Percentiles rank a stretch among this genome's conserved stretches.
These are phyloP conservation scores for Albizia julibrissin DNA, from an alignment of 306 rosid genomes.

Conservation along the genomic window DNA sequence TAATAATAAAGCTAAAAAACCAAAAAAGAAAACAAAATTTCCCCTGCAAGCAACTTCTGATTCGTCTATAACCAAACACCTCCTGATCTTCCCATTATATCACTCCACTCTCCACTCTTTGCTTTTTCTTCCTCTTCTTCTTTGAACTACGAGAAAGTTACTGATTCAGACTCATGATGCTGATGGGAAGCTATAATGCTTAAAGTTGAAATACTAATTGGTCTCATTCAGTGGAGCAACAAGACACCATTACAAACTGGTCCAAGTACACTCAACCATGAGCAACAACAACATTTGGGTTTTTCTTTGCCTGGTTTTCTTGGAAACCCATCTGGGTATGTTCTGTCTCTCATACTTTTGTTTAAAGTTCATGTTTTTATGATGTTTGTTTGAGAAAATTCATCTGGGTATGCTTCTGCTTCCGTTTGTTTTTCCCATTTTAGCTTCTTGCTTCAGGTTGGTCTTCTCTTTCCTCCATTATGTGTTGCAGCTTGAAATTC, in stretches of 20 bases:
- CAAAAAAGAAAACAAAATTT: conserved; percentile 44
- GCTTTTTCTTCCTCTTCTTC: background rate
- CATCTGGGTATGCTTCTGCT: conserved; percentile 37
- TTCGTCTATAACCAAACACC: conserved; percentile 38
- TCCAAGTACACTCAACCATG: conserved; percentile 30
- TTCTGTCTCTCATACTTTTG: conserved; percentile 17
- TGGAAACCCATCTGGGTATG: conserved; percentile 63
- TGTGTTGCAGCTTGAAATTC: background rate
- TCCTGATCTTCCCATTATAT: background rate
- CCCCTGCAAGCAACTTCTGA: conserved; percentile 67
- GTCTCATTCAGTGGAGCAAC: conserved; percentile 4
- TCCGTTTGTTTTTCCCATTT: background rate
- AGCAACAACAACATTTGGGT: conserved; percentile 45
- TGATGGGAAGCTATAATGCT: background rate
- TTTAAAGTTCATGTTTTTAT: background rate
- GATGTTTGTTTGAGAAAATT: background rate
- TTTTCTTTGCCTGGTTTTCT: conserved; percentile 46
- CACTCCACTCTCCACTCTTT: background rate
- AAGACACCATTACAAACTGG: conserved; percentile 12
- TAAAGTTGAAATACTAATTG: conserved; percentile 18
- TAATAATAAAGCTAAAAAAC: conserved; percentile 26
- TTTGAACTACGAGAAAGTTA: background rate
- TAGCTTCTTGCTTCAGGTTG: background rate
- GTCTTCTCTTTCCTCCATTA: background rate
- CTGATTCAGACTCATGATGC: background rate